These are phyloP conservation scores for Peterozyma toletana DNA, from an alignment of 805 yeast species.

Conservation along the genomic window DNA sequence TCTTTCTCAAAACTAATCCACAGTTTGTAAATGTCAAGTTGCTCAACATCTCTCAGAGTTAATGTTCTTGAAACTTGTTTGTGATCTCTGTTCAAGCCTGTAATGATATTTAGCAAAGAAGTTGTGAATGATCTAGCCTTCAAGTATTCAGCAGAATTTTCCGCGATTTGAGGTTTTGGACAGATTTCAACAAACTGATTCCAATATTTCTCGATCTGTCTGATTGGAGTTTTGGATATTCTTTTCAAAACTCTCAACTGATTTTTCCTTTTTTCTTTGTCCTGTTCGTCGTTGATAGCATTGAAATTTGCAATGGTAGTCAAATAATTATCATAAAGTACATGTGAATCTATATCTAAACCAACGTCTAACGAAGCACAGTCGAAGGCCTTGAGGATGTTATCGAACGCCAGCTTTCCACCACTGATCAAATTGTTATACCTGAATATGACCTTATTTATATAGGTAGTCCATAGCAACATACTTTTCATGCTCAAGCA, in stretches of 20 bases:
- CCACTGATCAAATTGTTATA: constrained; percentile 63
- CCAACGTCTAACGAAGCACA: constrained; percentile 77
- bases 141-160: constrained; percentile 80
- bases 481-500: constrained; percentile 62
- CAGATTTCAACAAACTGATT: constrained; percentile 38
- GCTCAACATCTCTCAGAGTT: constrained; percentile 20
- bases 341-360: constrained; percentile 55
- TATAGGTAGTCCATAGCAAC: constrained; percentile 68
- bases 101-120: constrained; percentile 58
- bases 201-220: constrained; percentile 76
- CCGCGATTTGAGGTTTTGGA: constrained; percentile 41
- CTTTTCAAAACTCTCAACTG: constrained; percentile 67
- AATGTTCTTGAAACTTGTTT: constrained; percentile 14
- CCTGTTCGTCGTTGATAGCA: constrained; percentile 77
- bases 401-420: constrained; percentile 71
- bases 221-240: constrained; percentile 69
- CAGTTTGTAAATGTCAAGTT: constrained; percentile 52
- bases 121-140: constrained; percentile 70
- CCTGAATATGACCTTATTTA: constrained; percentile 22
- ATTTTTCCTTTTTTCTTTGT: constrained; percentile 71
- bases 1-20: constrained; percentile 79
- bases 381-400: constrained; percentile 76
- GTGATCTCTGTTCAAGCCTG: constrained; percentile 35
- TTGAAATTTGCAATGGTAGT: constrained; percentile 72
- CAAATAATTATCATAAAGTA: constrained; percentile 79